A percentile compares a stretch with the other conserved stretches of the same genome.
These are phyloP conservation scores for Aspergillus baeticus DNA, from an alignment of 495 filamentous ascomycete species.

Conservation along the genomic window DNA sequence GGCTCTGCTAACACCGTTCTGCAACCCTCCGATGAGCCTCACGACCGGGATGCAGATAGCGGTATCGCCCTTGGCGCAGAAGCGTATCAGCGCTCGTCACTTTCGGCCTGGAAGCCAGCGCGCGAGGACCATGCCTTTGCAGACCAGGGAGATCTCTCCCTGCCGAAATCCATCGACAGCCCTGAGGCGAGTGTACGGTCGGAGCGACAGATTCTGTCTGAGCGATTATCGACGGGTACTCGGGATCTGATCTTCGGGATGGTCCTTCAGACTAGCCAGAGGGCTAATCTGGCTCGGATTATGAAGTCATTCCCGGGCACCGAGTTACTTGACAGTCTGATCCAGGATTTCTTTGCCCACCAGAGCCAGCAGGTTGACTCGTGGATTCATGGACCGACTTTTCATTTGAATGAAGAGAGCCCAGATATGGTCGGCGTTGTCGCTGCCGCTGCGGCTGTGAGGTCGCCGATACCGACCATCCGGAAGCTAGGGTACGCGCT, in stretches of 20 bases:
- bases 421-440: slow-evolving; percentile 56
- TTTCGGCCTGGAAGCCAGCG: slow-evolving; percentile 55
- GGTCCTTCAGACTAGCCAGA: slow-evolving; percentile 51
- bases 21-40: slow-evolving; percentile 11
- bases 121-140: slow-evolving; percentile 48
- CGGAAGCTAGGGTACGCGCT: slow-evolving; percentile 63
- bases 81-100: slow-evolving; percentile 44
- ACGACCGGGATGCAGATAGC: slow-evolving; percentile 24
- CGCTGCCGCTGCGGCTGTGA: slow-evolving; percentile 54
- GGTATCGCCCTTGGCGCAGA: slow-evolving; percentile 31
- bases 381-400: slow-evolving; percentile 59
- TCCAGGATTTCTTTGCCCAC: slow-evolving; percentile 57
- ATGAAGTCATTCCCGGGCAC: slow-evolving; percentile 60
- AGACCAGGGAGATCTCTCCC: slow-evolving; percentile 54
- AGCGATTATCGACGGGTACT: slow-evolving; percentile 43
- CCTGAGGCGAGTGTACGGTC: slow-evolving; percentile 19
- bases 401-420: slow-evolving; percentile 47
- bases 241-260: slow-evolving; percentile 59
- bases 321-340: slow-evolving; percentile 56
- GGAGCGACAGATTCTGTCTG: slow-evolving; percentile 26
- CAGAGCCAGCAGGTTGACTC: slow-evolving; percentile 48
- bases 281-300: slow-evolving; percentile 43
- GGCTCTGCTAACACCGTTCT: slow-evolving; percentile 28
- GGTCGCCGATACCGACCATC: slow-evolving; percentile 53
- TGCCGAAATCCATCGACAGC: slow-evolving; percentile 39